Evolutionary conservation across 2,329 filamentous ascomycete species (phyloP).

Genomic region (Pseudopithomyces chartarum): DNA sequence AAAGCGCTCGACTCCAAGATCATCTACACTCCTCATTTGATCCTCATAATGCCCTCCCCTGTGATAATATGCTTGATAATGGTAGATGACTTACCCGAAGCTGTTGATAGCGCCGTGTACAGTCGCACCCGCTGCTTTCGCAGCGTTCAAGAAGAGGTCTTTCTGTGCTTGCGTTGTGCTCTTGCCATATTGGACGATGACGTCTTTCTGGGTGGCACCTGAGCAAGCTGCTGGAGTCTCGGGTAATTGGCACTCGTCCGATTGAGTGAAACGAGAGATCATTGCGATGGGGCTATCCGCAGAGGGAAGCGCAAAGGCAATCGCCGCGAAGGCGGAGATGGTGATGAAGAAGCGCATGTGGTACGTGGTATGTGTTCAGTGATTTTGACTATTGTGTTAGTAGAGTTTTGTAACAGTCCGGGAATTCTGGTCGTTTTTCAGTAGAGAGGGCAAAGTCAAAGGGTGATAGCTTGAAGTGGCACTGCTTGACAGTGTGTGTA

Average conservation of each 20-base stretch:
- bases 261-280: not conserved
- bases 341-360: not conserved
- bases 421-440: too few species aligned
- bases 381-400: not conserved
- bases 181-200: slow-evolving; percentile 21
- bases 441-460: too few species aligned
- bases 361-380: not conserved
- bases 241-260: slow-evolving; percentile 16
- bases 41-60: too few species aligned
- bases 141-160: slow-evolving; percentile 15
- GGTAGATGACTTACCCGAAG: slow-evolving; percentile 16
- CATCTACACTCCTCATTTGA: not conserved
- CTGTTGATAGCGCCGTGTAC: slow-evolving; percentile 12
- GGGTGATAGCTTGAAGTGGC: too few species aligned
- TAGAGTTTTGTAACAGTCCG: too few species aligned
- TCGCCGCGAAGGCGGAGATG: not conserved
- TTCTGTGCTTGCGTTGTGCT: slow-evolving; percentile 2
- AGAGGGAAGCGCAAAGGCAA: not conserved
- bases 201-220: slow-evolving; percentile 16
- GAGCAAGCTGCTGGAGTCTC: slow-evolving; percentile 15
- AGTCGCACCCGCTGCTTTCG: slow-evolving; percentile 15
- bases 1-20: not conserved
- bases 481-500: not conserved
- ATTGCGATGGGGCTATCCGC: not conserved
- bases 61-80: too few species aligned